Evolutionary conservation across 148 eudicot species (phyloP).

Genomic region (Selenicereus undatus): DNA sequence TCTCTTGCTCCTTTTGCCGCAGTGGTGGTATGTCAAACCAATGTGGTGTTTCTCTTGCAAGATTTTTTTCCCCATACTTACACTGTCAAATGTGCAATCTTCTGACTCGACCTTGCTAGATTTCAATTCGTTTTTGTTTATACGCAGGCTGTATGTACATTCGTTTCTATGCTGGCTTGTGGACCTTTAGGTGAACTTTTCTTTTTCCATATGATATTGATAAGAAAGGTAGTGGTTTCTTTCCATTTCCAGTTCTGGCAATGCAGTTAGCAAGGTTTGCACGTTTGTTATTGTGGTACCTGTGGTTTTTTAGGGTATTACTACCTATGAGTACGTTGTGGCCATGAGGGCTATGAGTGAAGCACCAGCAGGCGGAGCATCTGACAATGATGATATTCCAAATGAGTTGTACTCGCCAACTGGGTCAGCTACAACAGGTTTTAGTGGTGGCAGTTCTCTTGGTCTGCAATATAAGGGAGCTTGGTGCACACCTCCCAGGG

Average conservation of each 20-base stretch:
- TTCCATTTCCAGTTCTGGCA: background rate
- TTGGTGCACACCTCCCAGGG: slow-evolving; percentile 99
- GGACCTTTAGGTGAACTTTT: slow-evolving; percentile 95
- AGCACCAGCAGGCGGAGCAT: slow-evolving; percentile 64
- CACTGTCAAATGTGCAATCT: slow-evolving; percentile 1
- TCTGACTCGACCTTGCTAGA: background rate
- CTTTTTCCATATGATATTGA: slow-evolving; percentile 95
- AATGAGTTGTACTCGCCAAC: slow-evolving; percentile 72
- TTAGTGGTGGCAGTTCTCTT: slow-evolving; percentile 94
- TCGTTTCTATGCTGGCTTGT: slow-evolving; percentile 83
- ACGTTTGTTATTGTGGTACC: background rate
- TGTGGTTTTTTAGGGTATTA: slow-evolving; percentile 62
- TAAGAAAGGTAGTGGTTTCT: slow-evolving; percentile 65
- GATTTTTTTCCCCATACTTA: too few species aligned
- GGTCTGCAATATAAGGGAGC: slow-evolving; percentile 90
- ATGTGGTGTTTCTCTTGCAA: background rate
- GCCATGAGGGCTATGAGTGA: slow-evolving; percentile 98
- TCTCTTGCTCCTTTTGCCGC: slow-evolving; percentile 91
- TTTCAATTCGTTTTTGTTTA: background rate
- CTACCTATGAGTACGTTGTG: slow-evolving; percentile 95
- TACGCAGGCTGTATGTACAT: slow-evolving; percentile 81
- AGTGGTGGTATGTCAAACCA: slow-evolving; percentile 68
- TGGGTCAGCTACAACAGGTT: slow-evolving; percentile 89
- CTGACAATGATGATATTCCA: slow-evolving; percentile 62
- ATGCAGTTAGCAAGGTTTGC: background rate